Conservation (phyloP, 768 basidiomycete species). For the Tephrocybe sp. region DNA sequence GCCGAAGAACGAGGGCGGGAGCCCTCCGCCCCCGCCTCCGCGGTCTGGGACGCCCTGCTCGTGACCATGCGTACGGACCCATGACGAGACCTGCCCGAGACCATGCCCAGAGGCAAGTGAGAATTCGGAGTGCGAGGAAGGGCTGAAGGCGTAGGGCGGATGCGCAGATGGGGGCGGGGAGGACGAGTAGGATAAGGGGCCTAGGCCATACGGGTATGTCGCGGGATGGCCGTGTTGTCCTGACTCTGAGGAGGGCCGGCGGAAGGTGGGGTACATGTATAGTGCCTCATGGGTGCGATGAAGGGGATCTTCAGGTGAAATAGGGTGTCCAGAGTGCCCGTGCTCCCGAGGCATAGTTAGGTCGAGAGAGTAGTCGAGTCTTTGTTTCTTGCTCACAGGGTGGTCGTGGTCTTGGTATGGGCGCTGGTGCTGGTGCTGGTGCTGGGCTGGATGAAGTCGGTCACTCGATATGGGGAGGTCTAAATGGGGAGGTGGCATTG, state of each 20-base stretch:
- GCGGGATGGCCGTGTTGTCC: background rate
- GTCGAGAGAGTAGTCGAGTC: conserved; percentile 11
- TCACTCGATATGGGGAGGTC: conserved; percentile 18
- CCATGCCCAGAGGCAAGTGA: background rate
- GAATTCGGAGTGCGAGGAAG: conserved; percentile 6
- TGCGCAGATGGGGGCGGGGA: conserved; percentile 1
- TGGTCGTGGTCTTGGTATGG: conserved; percentile 16
- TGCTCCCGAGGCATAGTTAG: conserved; percentile 6
- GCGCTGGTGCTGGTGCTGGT: conserved; percentile 19
- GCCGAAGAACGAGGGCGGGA: conserved; percentile 4
- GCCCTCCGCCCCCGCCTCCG: background rate
- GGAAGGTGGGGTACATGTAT: conserved; percentile 7
- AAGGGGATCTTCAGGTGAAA: conserved; percentile 1
- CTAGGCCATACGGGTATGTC: background rate
- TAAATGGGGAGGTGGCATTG: conserved; percentile 9
- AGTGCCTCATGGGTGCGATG: conserved; percentile 4
- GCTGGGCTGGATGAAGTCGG: conserved; percentile 19
- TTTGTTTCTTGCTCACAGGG: conserved; percentile 16
- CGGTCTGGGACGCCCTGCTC: too few species aligned
- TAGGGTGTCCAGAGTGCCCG: conserved; percentile 2
- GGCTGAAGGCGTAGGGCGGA: background rate
- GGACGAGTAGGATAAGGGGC: conserved; percentile 4
- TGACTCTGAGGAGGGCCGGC: conserved; percentile 2
- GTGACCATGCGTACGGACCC: too few species aligned
- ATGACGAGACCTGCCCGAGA: too few species aligned